Evolutionary conservation across 768 basidiomycete genomes (phyloP).

Genomic region (Suillus placidus): DNA sequence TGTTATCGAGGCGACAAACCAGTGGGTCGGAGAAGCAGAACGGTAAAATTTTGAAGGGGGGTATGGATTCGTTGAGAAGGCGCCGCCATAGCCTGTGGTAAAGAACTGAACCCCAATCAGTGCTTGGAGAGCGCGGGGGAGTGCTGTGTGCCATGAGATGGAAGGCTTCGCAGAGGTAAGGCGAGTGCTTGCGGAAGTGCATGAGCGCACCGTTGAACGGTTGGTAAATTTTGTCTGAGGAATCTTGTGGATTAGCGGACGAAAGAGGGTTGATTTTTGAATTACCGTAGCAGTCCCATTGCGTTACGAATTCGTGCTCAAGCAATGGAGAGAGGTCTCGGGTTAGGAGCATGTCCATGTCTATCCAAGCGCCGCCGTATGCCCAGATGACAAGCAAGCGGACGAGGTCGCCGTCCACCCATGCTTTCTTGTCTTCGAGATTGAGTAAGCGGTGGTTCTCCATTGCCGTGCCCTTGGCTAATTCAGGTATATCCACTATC

Average conservation of each 20-base stretch:
- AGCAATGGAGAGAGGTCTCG: constrained; percentile 82
- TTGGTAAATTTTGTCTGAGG: constrained; percentile 67
- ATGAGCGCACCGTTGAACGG: constrained; percentile 93
- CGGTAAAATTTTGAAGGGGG: constrained; percentile 92
- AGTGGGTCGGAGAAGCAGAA: constrained; percentile 94
- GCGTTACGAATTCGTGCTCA: constrained; percentile 95
- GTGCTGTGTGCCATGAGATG: constrained; percentile 81
- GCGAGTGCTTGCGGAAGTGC: constrained; percentile 87
- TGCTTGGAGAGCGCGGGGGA: constrained; percentile 75
- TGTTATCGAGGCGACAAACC: constrained; percentile 87
- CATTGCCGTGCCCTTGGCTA: constrained; percentile 80
- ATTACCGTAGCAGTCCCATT: constrained; percentile 97
- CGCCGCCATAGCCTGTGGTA: constrained; percentile 91
- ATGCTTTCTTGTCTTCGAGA: constrained; percentile 76
- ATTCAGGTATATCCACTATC: constrained; percentile 62
- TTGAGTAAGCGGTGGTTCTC: constrained; percentile 62
- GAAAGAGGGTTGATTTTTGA: neutral
- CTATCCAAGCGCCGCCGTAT: constrained; percentile 93
- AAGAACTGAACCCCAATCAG: constrained; percentile 92
- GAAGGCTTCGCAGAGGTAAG: constrained; percentile 97
- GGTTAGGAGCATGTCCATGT: constrained; percentile 94
- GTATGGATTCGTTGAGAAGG: constrained; percentile 69
- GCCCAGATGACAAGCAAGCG: constrained; percentile 86
- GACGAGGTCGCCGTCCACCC: constrained; percentile 93
- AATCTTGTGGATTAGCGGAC: constrained; percentile 4